Base-by-base conservation (phyloP, 2,329 filamentous ascomycete genomes). In the Myriosclerotinia curreyana region DNA sequence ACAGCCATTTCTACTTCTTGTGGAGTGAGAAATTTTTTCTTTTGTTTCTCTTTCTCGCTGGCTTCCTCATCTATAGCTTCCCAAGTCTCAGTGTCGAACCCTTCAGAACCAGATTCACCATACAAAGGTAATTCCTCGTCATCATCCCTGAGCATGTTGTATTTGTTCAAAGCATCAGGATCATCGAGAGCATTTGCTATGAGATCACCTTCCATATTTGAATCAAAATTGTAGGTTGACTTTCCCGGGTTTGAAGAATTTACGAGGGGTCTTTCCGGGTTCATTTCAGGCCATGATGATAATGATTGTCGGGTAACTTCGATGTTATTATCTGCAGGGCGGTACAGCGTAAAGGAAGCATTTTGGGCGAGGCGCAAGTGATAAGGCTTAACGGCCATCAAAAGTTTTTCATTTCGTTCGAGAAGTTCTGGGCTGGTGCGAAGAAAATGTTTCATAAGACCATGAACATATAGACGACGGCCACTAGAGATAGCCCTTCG, bases 31-130 rank as follows among this genome's bases (percentile, higher is more conserved):
- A 66, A 68, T n/a, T 52, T 71, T 67, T 66, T 70, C 65, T 46
- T 70, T 31, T 49, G 68, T 31, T 60, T 71, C 65, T 65, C 69
- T 14, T 64, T 70, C 67, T 76, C 49, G 77, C 75, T 65, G n/a
- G 28, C 62, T 20, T 68, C 59, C 34, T 69, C 68, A 38, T 56
- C 65, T 88, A 90, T 87, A 70, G 90, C 87, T 51, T 76, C 76
- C 78, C 81, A 82, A 0, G 84, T 87, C 44, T 83, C 80, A 14
- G 82, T 78, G 69, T 90, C 86, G 66, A 82, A 83, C 38, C 82
- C 78, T 11, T 81, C 74, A 55, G 79, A 73, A 40, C 77, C 77
- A 3, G 85, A 87, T 4, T 88, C 83, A 6, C 84, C 83, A 70
- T 82, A 83, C 0, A 77, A 28, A 22, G 83, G 82, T 8, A 83